Evolutionary conservation across 169 alveolate genomes (phyloP), one percentile per base, ranked within the genome.

Genomic region (Theileria orientalis): DNA sequence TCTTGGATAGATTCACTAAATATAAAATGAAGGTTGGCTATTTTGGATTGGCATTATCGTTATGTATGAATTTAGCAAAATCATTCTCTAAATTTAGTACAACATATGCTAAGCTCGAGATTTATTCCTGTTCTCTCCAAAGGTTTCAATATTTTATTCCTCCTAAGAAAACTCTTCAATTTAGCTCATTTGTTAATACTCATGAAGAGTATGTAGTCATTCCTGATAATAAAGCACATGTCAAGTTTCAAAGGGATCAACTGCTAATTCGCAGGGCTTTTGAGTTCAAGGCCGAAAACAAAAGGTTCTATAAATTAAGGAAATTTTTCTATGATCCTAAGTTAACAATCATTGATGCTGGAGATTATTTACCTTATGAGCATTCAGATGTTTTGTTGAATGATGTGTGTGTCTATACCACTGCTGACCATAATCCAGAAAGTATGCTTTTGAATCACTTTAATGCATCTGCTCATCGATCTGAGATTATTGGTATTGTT

Each of bases 31-130:
- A n/a, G n/a, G n/a, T n/a, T n/a, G n/a, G n/a, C n/a, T n/a, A n/a
- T n/a, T n/a, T n/a, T n/a, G n/a, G n/a, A n/a, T 47, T 63, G 19
- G 66, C 35, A n/a, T 8, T 63, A 63, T 63, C 73, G 19, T 29
- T 63, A 2, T 3, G 73, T 6, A 42, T 23, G 37, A 63, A 25
- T 44, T 25, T 63, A 33, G 23, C 30, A n/a, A 25, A 40, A 25
- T 9, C 75, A 61, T 74, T 51, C 74, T 59, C 27, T 67, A 75
- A 27, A 27, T 64, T 40, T 74, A 59, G 25, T 8, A 16, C 21
- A n/a, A n/a, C 42, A 16, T 57, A 16, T 9, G 57, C 57, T 11
- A 5, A 27, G 57, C 11, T 47, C 6, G 30, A 47, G 11, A 27
- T 47, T 47, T 47, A 6, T 47, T n/a, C 21, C 7, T 47, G 57